Conservation (phyloP, 1,284 basidiomycete genomes). For the Naganishia sp. region DNA sequence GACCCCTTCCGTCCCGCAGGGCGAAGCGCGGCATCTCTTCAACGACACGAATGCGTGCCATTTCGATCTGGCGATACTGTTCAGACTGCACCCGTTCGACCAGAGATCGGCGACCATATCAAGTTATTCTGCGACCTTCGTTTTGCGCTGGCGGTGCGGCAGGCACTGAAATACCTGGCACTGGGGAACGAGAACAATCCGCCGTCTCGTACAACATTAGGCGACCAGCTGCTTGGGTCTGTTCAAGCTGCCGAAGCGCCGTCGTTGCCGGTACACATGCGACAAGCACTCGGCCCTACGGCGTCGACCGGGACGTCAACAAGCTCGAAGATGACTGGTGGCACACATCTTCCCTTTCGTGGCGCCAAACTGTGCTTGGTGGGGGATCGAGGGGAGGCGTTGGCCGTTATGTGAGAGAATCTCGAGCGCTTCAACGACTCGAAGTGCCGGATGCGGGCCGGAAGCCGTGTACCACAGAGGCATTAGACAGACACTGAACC, state of each 20-base stretch:
- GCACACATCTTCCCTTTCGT: conserved; percentile 35
- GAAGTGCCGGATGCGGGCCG: too few relatives aligned
- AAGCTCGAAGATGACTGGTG: not conserved
- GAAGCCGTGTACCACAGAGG: too few relatives aligned
- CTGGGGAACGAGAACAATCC: conserved; percentile 8
- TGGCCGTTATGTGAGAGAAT: conserved; percentile 36
- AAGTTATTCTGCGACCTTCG: conserved; percentile 43
- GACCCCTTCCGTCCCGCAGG: not conserved
- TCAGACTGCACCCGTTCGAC: conserved; percentile 21
- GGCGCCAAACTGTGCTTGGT: conserved; percentile 41
- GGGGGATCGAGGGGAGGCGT: conserved; percentile 43
- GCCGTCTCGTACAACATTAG: not conserved
- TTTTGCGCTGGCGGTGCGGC: conserved; percentile 42
- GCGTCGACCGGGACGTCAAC: not conserved
- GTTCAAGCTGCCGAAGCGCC: not conserved
- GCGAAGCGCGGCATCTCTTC: not conserved
- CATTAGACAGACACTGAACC: too few relatives aligned
- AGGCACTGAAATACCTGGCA: conserved; percentile 40
- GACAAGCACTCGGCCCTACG: not conserved
- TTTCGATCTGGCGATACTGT: not conserved
- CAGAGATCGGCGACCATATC: conserved; percentile 47
- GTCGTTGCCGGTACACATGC: not conserved
- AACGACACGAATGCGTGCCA: not conserved
- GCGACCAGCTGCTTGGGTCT: not conserved
- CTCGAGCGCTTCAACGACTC: too few relatives aligned